Evolutionary conservation across 805 yeast genomes (phyloP), one percentile per base, ranked within the genome.

Genomic region (Zygotorulaspora sp.): DNA sequence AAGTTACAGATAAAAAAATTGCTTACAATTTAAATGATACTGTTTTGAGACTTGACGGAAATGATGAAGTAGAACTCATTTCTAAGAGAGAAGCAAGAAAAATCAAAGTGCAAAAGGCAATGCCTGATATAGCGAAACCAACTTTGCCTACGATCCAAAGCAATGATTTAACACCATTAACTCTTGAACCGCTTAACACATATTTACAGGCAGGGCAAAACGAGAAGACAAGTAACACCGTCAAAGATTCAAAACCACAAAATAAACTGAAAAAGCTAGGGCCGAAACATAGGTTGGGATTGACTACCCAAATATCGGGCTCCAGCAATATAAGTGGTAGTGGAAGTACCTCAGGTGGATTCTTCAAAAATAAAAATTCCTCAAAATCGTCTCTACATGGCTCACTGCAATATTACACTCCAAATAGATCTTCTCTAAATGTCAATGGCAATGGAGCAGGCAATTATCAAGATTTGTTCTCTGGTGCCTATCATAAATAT

Each of bases 401-500:
- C 17, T 37, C 57, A 15, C 24, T 41, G 17, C 44, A 48, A 19
- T 47, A 40, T 32, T 45, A 41, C 34, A 43, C 46, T 26, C 40
- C 50, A 17, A 43, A 38, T 34, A 35, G 41, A 30, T 38, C 60
- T 46, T 33, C 50, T 24, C 43, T 48, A 29, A 32, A 36, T 39
- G 24, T 47, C 21, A 38, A 43, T 37, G 40, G 55, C 3, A 25
- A 32, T 29, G 38, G 45, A 6, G 38, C 43, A 6, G 49, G 43
- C 24, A 48, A 46, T 26, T 58, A 53, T 35, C 61, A 57, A 40
- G 65, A 57, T 34, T 40, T 61, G 26, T 50, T 59, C 11, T 65
- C 67, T 4, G 72, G 81, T 3, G 77, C 86, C 4, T 87, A 87
- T 55, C 81, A 81, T 55, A 83, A 83, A 52, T 90, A 88, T 75